Conservation (phyloP, 768 basidiomycete genomes). For the Phylloporus arenicola region DNA sequence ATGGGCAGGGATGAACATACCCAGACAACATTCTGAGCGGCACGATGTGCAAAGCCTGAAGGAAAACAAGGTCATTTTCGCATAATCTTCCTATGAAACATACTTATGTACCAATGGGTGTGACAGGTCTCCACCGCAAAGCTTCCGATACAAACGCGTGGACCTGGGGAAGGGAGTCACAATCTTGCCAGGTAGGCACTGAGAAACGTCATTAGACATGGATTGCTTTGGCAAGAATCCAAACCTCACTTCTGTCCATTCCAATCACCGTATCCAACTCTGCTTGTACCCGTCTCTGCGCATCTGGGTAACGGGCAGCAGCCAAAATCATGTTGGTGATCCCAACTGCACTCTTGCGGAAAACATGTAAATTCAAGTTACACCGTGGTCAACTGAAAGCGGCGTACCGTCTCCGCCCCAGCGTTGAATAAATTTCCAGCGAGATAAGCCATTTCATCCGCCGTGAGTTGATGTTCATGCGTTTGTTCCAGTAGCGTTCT, state of each 20-base stretch:
- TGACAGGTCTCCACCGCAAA: slow-evolving; percentile 33
- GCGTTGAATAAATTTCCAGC: slow-evolving; percentile 56
- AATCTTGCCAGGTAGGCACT: slow-evolving; percentile 36
- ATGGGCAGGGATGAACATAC: slow-evolving; percentile 23
- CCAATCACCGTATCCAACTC: slow-evolving; percentile 50
- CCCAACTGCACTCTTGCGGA: slow-evolving; percentile 38
- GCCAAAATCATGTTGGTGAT: slow-evolving; percentile 49
- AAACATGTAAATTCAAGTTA: not conserved
- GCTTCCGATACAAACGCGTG: slow-evolving; percentile 33
- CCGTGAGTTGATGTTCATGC: slow-evolving; percentile 40
- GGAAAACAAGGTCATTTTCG: not conserved
- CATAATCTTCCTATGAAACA: not conserved
- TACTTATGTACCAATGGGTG: slow-evolving; percentile 18
- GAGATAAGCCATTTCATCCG: slow-evolving; percentile 51
- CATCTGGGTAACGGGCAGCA: slow-evolving; percentile 46
- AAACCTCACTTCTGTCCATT: slow-evolving; percentile 19
- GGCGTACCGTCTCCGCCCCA: slow-evolving; percentile 45
- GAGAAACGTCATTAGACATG: not conserved
- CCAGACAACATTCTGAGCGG: slow-evolving; percentile 60
- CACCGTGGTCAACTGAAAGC: not conserved
- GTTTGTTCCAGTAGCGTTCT: slow-evolving; percentile 48
- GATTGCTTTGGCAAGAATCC: not conserved
- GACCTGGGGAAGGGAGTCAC: slow-evolving; percentile 29
- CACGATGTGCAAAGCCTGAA: slow-evolving; percentile 49
- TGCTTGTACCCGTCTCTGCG: no score